These are phyloP conservation scores for Kondoa malvinella DNA, from an alignment of 768 basidiomycete genomes.

Conservation along the genomic window DNA sequence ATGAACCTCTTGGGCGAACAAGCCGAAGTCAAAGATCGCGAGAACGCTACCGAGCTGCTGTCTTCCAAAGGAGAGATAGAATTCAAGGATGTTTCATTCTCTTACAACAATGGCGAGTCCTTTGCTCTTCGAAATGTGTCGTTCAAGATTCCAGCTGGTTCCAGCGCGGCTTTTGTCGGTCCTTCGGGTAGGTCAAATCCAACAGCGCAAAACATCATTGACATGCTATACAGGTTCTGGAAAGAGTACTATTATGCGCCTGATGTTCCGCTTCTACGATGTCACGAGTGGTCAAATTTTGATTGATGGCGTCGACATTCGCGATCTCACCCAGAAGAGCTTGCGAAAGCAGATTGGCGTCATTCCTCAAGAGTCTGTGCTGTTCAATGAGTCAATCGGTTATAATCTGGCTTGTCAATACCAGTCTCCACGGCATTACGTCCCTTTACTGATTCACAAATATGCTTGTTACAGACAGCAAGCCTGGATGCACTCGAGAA, in stretches of 20 bases:
- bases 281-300: conserved; percentile 43
- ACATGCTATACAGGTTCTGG: not conserved
- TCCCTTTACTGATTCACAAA: conserved; percentile 7
- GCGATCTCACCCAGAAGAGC: conserved; percentile 65
- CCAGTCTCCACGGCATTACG: too few relatives aligned
- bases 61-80: conserved; percentile 63
- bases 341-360: conserved; percentile 69
- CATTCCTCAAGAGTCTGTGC: conserved; percentile 67
- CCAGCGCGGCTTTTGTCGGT: conserved; percentile 76
- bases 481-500: conserved; percentile 49
- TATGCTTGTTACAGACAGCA: conserved; percentile 29
- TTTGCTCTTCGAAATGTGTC: conserved; percentile 60
- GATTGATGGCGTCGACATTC: conserved; percentile 64
- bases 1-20: conserved; percentile 64
- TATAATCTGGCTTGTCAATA: conserved; percentile 3
- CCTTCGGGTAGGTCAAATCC: conserved; percentile 68
- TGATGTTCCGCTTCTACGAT: conserved; percentile 86
- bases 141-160: conserved; percentile 72
- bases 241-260: conserved; percentile 31
- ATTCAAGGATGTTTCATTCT: conserved; percentile 47
- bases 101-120: conserved; percentile 29
- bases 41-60: conserved; percentile 54
- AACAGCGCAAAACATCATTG: conserved; percentile 34
- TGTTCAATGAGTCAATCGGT: conserved; percentile 35
- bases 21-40: conserved; percentile 65